Evolutionary conservation across 306 rosid genomes (phyloP).

Genomic region (Vigna reflexopilosa): DNA sequence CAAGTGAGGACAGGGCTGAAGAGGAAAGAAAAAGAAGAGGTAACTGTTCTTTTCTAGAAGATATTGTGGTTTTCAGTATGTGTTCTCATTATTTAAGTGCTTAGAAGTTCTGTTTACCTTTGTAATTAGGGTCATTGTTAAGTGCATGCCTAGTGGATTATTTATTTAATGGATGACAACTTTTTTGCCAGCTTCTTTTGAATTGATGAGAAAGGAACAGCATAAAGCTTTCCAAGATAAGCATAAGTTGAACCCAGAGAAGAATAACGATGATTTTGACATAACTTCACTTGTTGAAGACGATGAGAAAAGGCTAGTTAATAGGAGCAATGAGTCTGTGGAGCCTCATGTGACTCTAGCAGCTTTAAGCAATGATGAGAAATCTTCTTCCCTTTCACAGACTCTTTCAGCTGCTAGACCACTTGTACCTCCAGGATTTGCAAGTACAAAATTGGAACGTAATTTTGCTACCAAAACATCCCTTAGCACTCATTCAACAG

Average conservation of each 20-base stretch:
- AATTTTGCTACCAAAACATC: conserved; percentile 59
- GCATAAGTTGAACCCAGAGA: conserved; percentile 65
- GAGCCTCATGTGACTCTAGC: conserved; percentile 50
- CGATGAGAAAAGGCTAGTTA: conserved; percentile 57
- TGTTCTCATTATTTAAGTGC: conserved; percentile 32
- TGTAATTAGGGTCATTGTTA: conserved; percentile 32
- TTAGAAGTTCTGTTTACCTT: conserved; percentile 16
- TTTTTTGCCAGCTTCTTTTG: conserved; percentile 78
- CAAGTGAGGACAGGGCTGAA: conserved; percentile 86
- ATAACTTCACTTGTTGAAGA: conserved; percentile 58
- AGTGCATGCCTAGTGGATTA: conserved; percentile 23
- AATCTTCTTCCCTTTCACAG: conserved; percentile 59
- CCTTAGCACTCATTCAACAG: conserved; percentile 49
- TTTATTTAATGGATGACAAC: conserved; percentile 40
- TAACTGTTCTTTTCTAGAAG: conserved; percentile 46
- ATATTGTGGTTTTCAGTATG: conserved; percentile 8
- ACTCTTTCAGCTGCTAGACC: conserved; percentile 78
- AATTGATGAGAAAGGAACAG: conserved; percentile 94
- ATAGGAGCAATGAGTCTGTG: conserved; percentile 56
- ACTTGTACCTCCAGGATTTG: conserved; percentile 95
- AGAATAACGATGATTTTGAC: conserved; percentile 65
- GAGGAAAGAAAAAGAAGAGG: conserved; percentile 99
- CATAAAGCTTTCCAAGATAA: conserved; percentile 79
- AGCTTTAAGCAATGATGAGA: conserved; percentile 66
- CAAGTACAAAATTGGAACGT: conserved; percentile 63